Conservation (phyloP, 2,329 filamentous ascomycete species). For the Penicillium brevicompactum region DNA sequence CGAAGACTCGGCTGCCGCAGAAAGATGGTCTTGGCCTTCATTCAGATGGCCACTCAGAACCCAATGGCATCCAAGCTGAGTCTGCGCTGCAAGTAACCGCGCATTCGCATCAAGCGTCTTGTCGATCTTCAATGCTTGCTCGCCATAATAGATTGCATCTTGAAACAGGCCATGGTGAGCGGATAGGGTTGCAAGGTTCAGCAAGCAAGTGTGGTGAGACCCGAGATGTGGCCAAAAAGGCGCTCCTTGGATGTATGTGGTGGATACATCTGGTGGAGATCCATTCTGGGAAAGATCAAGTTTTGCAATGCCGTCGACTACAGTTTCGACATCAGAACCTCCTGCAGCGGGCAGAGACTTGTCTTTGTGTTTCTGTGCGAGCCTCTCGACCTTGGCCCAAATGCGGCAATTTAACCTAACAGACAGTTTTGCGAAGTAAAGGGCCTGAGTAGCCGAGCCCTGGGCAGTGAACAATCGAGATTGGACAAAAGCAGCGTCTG, state of each 20-base stretch:
- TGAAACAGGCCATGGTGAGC: constrained; percentile 82
- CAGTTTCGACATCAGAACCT: constrained; percentile 36
- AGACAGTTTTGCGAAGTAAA: constrained; percentile 52
- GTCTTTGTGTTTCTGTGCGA: constrained; percentile 38
- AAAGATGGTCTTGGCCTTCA: constrained; percentile 58
- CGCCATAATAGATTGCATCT: constrained; percentile 84
- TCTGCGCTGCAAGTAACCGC: constrained; percentile 50
- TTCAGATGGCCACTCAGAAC: constrained; percentile 52
- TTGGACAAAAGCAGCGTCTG: constrained; percentile 64
- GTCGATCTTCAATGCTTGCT: constrained; percentile 79
- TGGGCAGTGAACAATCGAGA: constrained; percentile 66
- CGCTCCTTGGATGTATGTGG: constrained; percentile 58
- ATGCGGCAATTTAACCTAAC: constrained; percentile 53
- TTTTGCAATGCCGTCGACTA: constrained; percentile 43
- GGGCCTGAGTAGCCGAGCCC: constrained; percentile 48
- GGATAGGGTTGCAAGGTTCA: constrained; percentile 76
- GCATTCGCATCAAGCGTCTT: constrained; percentile 66
- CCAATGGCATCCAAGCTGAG: constrained; percentile 51
- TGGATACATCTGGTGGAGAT: constrained; percentile 41
- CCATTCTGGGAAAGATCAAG: constrained; percentile 40
- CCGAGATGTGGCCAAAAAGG: constrained; percentile 79
- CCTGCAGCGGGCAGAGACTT: constrained; percentile 23
- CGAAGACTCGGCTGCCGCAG: constrained; percentile 60
- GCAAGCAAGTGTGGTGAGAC: constrained; percentile 70
- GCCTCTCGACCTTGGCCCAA: constrained; percentile 55